Evolutionary conservation across 371 early-diverging fungal genomes (phyloP).

Genomic region (Lichtheimia ornata): DNA sequence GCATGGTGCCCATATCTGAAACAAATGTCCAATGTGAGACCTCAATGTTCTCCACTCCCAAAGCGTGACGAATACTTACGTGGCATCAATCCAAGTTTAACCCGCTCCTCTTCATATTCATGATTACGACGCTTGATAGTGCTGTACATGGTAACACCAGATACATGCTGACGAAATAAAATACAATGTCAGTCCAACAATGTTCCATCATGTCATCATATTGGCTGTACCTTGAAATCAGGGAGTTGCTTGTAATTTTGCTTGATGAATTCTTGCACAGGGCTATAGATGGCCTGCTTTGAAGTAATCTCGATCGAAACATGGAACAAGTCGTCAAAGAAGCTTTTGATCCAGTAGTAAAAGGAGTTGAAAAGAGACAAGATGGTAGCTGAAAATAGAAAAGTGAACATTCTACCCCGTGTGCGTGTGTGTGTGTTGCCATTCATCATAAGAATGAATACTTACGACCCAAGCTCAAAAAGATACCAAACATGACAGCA

Average conservation of each 20-base stretch:
- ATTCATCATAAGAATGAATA: not conserved
- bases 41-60: too few species aligned
- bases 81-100: conserved; percentile 29
- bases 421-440: too few species aligned
- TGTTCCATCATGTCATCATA: too few species aligned
- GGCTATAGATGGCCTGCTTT: not conserved
- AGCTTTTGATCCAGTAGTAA: not conserved
- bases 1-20: too few species aligned
- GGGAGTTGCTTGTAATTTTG: too few species aligned
- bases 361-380: not conserved
- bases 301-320: conserved; percentile 6
- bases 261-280: conserved; percentile 9
- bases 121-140: too few species aligned
- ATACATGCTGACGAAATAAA: not conserved
- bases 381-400: conserved; percentile 4
- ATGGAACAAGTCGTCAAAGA: conserved; percentile 1
- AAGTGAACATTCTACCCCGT: not conserved
- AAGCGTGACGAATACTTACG: conserved; percentile 19
- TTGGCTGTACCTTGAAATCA: too few species aligned
- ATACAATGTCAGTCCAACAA: too few species aligned
- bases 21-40: too few species aligned
- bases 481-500: conserved; percentile 11
- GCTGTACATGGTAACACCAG: conserved; percentile 4
- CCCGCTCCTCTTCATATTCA: conserved; percentile 5
- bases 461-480: conserved; percentile 15